Conservation (phyloP, 2,329 filamentous ascomycete species). For the Emergomyces pasteurianus region DNA sequence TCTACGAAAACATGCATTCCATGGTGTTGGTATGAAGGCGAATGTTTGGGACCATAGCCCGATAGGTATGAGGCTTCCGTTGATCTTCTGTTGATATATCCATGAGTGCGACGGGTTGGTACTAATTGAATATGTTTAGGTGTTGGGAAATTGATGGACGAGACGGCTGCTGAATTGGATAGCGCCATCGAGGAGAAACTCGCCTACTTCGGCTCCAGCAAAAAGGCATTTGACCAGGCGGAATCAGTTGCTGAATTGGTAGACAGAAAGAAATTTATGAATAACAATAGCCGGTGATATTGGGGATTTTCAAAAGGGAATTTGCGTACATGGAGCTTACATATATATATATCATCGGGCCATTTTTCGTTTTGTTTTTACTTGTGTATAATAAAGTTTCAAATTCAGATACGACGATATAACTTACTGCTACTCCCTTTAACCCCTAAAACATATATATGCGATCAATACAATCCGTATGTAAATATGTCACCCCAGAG, state of each 20-base stretch:
- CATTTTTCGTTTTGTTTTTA: background rate
- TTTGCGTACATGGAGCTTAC: conserved; percentile 7
- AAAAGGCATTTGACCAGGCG: conserved; percentile 18
- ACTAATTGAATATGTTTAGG: conserved; percentile 19
- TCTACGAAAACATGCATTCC: conserved; percentile 79
- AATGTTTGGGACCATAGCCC: conserved; percentile 85
- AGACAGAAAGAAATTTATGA: conserved; percentile 25
- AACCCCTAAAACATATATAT: background rate
- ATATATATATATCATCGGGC: background rate
- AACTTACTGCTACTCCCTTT: background rate
- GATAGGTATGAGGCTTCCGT: conserved; percentile 43
- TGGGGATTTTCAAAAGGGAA: conserved; percentile 16
- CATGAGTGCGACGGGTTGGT: conserved; percentile 3
- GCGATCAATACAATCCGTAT: background rate
- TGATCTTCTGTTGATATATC: background rate
- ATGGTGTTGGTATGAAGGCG: conserved; percentile 98
- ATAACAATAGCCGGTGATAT: conserved; percentile 24
- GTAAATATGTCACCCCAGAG: background rate
- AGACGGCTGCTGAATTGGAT: conserved; percentile 25
- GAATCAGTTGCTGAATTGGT: conserved; percentile 24
- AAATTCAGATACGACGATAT: background rate
- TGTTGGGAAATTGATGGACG: conserved; percentile 30
- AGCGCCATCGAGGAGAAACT: conserved; percentile 30
- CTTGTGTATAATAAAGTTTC: background rate
- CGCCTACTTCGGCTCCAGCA: conserved; percentile 29